Evolutionary conservation across 768 basidiomycete genomes (phyloP).

Genomic region (Coprinopsis sp.): DNA sequence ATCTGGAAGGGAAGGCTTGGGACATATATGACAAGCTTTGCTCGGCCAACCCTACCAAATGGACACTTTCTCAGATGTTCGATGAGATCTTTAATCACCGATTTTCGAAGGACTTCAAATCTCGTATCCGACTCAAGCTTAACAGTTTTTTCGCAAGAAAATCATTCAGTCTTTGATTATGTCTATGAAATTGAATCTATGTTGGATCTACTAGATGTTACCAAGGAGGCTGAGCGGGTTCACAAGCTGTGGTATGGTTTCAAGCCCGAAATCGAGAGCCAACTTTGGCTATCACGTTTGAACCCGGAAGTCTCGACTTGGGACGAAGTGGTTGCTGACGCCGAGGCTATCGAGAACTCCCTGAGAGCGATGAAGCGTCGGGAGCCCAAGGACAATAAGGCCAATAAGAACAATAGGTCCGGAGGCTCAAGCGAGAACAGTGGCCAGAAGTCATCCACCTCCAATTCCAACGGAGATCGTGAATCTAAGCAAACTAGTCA

Average conservation of each 20-base stretch:
- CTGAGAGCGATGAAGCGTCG: too few species aligned
- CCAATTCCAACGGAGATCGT: too few species aligned
- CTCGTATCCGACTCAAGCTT: slow-evolving; percentile 12
- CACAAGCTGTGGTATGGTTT: slow-evolving; percentile 32
- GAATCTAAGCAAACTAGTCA: too few species aligned
- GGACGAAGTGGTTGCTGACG: slow-evolving; percentile 12
- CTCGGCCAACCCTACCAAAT: neutral
- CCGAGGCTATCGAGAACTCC: neutral
- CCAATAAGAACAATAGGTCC: too few species aligned
- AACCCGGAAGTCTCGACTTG: slow-evolving; percentile 23
- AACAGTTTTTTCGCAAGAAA: slow-evolving; percentile 17
- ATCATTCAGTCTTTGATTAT: slow-evolving; percentile 22
- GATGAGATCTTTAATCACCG: slow-evolving; percentile 2
- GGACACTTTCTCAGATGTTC: neutral
- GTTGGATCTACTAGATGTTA: slow-evolving; percentile 24
- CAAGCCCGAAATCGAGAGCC: slow-evolving; percentile 19
- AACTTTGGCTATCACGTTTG: slow-evolving; percentile 22
- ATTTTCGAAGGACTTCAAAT: neutral
- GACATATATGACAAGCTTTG: neutral
- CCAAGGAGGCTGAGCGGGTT: slow-evolving; percentile 21
- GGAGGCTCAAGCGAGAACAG: too few species aligned
- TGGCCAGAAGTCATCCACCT: too few species aligned
- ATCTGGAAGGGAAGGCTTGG: slow-evolving; percentile 17
- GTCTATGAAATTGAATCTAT: slow-evolving; percentile 26
- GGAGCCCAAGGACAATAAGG: neutral